phyloP scores from a whole-genome alignment of 1,284 basidiomycete species.

The Apiotrichum montevideense region DNA sequence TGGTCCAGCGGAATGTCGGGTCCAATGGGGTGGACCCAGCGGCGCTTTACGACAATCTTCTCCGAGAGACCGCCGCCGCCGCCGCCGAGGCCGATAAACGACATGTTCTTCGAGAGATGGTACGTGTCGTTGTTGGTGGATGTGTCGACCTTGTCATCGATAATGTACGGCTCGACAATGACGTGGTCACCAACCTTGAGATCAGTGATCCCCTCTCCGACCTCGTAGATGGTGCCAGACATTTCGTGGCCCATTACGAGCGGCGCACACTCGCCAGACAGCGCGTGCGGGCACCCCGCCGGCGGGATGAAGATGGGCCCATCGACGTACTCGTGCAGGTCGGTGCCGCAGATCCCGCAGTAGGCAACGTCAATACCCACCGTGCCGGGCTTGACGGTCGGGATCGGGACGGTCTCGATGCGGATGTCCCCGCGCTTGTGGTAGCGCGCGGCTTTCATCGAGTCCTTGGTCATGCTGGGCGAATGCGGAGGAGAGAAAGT shows the following conservation, averaged over 20 bases:
- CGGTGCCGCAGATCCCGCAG: conserved; percentile 9
- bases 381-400: conserved; percentile 7
- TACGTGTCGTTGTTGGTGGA: conserved; percentile 6
- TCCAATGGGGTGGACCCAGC: conserved; percentile 18
- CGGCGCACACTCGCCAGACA: conserved; percentile 18
- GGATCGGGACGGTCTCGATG: conserved; percentile 11
- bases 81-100: conserved; percentile 17
- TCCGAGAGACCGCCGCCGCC: conserved; percentile 16
- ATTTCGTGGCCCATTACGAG: conserved; percentile 45
- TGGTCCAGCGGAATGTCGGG: conserved; percentile 14
- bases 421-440: conserved; percentile 15
- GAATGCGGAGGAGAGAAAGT: not conserved
- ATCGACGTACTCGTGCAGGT: conserved; percentile 13
- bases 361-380: conserved; percentile 17
- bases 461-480: conserved; percentile 5
- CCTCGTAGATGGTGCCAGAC: conserved; percentile 31
- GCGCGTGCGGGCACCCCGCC: conserved; percentile 5
- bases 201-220: conserved; percentile 25
- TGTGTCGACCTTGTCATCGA: conserved; percentile 10
- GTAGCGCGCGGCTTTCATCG: conserved; percentile 17
- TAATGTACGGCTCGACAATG: conserved; percentile 41
- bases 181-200: conserved; percentile 40
- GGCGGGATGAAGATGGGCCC: conserved; percentile 11
- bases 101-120: conserved; percentile 18
- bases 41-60: conserved; percentile 14